phyloP scores from a whole-genome alignment of 1,139 yeast genomes.

The Hyphopichia buzzinii region DNA sequence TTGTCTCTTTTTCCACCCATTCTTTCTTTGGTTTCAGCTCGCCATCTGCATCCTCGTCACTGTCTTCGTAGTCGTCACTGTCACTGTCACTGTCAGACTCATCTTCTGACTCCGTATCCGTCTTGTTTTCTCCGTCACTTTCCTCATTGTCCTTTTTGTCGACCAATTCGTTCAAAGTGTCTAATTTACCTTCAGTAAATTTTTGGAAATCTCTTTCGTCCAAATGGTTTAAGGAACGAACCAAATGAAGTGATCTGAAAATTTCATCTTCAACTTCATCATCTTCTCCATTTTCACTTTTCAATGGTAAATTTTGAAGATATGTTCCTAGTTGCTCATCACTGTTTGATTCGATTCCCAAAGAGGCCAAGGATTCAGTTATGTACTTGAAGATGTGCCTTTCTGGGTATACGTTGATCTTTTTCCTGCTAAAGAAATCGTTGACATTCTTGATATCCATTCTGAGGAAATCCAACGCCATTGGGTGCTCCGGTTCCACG shows the following conservation, averaged over 20 bases:
- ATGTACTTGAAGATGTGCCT: constrained; percentile 76
- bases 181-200: constrained; percentile 78
- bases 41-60: constrained; percentile 21
- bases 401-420: constrained; percentile 78
- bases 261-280: constrained; percentile 76
- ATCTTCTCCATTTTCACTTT: constrained; percentile 48
- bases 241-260: constrained; percentile 83
- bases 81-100: constrained; percentile 26
- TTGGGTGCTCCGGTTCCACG: constrained; percentile 97
- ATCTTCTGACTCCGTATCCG: constrained; percentile 11
- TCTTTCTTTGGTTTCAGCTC: constrained; percentile 23
- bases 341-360: constrained; percentile 35
- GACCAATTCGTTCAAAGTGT: constrained; percentile 65
- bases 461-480: constrained; percentile 88
- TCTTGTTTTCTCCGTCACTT: too few relatives aligned
- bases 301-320: constrained; percentile 49
- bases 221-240: constrained; percentile 66
- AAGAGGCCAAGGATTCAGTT: constrained; percentile 41
- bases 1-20: constrained; percentile 41
- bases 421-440: constrained; percentile 71
- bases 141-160: constrained; percentile 27
- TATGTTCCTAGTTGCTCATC: constrained; percentile 38
- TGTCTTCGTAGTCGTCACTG: constrained; percentile 33
- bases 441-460: constrained; percentile 98
- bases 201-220: constrained; percentile 88